phyloP scores from a whole-genome alignment of 106 monocot species.

The Acanthochlamys bracteata region DNA sequence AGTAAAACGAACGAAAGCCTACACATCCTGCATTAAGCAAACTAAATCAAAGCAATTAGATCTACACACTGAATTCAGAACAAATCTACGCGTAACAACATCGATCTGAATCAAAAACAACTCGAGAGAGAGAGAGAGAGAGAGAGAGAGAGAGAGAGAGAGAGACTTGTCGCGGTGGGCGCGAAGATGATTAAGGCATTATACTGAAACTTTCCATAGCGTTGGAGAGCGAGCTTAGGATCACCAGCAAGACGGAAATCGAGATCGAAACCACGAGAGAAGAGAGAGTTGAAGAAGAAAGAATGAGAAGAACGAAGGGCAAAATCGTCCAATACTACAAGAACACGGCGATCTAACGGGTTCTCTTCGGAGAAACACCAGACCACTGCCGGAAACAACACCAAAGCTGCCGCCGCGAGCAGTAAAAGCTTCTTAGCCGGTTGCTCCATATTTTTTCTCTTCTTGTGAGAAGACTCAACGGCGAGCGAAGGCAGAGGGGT shows the following conservation, averaged over 20 bases:
- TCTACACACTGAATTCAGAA: neutral
- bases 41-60: too few species aligned
- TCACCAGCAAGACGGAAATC: constrained; percentile 80
- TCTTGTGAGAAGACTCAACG: too few species aligned
- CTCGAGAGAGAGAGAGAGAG: neutral
- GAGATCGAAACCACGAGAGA: constrained; percentile 65
- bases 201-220: constrained; percentile 80
- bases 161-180: constrained; percentile 60
- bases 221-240: constrained; percentile 53
- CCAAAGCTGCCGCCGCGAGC: too few species aligned
- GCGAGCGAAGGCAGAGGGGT: too few species aligned
- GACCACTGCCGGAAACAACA: neutral
- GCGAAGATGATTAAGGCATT: constrained; percentile 76
- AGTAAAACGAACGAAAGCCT: neutral
- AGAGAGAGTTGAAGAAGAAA: constrained; percentile 65
- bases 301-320: constrained; percentile 84
- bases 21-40: too few species aligned
- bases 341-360: constrained; percentile 56
- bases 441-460: too few species aligned
- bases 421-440: too few species aligned
- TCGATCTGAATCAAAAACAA: neutral
- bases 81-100: neutral
- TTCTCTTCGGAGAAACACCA: constrained; percentile 32
- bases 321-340: constrained; percentile 94
- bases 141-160: neutral